phyloP scores from a whole-genome alignment of 768 basidiomycete species.

The Pleurotus tuber-regium region DNA sequence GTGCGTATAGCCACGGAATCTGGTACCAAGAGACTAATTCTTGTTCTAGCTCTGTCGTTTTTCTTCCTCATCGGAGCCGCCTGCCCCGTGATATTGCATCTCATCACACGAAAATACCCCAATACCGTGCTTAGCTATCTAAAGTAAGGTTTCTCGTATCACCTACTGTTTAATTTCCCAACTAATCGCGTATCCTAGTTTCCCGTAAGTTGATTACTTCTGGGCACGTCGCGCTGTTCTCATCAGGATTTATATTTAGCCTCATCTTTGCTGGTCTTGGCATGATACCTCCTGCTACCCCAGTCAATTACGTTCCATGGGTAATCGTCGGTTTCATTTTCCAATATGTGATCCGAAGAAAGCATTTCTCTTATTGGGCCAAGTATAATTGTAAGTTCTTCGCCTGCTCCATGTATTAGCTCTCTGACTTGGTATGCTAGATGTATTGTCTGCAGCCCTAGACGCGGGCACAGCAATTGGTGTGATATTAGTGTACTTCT shows the following conservation, averaged over 20 bases:
- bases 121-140: conserved; percentile 62
- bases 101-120: conserved; percentile 62
- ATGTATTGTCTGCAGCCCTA: conserved; percentile 73
- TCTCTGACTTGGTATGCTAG: conserved; percentile 27
- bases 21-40: not conserved
- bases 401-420: not conserved
- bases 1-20: not conserved
- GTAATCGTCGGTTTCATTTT: conserved; percentile 74
- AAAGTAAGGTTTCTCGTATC: conserved; percentile 43
- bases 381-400: conserved; percentile 66
- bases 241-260: conserved; percentile 24
- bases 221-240: not conserved
- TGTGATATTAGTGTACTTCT: conserved; percentile 66
- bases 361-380: conserved; percentile 70
- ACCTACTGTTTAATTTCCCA: not conserved
- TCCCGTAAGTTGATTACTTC: conserved; percentile 42
- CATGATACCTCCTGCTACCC: conserved; percentile 78
- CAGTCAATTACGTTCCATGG: conserved; percentile 85
- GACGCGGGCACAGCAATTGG: conserved; percentile 70
- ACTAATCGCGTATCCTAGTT: conserved; percentile 27
- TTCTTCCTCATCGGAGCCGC: conserved; percentile 76
- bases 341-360: conserved; percentile 66
- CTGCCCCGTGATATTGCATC: conserved; percentile 61
- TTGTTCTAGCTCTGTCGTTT: conserved; percentile 46
- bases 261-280: conserved; percentile 70